Evolutionary conservation across 805 yeast species (phyloP), one percentile per base, ranked within the genome.

Genomic region (Kluyveromyces nonfermentans): DNA sequence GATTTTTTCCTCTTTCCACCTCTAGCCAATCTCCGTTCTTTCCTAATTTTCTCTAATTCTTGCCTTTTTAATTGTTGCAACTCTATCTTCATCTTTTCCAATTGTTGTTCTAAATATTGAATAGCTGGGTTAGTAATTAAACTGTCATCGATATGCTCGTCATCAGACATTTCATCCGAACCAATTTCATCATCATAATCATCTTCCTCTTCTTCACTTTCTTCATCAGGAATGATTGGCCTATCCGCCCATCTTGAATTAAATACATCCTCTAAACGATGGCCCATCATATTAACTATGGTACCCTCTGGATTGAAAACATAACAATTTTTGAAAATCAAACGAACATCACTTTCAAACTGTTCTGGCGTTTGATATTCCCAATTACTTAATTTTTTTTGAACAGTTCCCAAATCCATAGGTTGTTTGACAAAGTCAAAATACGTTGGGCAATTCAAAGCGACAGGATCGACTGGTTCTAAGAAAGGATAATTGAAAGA

Each of bases 281-380:
- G 95, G 16, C 97, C 98, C 95, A 93, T 84, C 74, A 78, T 75
- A 63, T 89, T 87, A 32, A 93, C 98, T 40, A 95, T 95, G 5
- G 95, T 81, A n/a, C 96, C 95, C 55, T 85, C 95, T 2, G 98
- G 97, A 64, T 93, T 93, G 69, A 90, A 93, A 14, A 74, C 71
- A 62, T 86, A 93, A 67, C 97, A 90, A 66, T 93, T 90, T 49
- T 75, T 71, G 68, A 93, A 89, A 46, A 93, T 85, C 48, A 88
- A 73, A 45, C 86, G 73, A 32, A 90, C 76, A 59, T 93, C 98
- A 35, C 65, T 67, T 59, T 83, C 95, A 59, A 90, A 88, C 50
- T 85, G 89, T 47, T 85, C 95, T 16, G 88, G 93, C 44, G 81
- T 80, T 58, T 85, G 90, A 62, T 93, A 93, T 54, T 84, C 85